A percentile compares a stretch with the other conserved stretches of the same genome.
phyloP scores from a whole-genome alignment of 352 stramenopile species.

The Globisporangium iwayamae region DNA sequence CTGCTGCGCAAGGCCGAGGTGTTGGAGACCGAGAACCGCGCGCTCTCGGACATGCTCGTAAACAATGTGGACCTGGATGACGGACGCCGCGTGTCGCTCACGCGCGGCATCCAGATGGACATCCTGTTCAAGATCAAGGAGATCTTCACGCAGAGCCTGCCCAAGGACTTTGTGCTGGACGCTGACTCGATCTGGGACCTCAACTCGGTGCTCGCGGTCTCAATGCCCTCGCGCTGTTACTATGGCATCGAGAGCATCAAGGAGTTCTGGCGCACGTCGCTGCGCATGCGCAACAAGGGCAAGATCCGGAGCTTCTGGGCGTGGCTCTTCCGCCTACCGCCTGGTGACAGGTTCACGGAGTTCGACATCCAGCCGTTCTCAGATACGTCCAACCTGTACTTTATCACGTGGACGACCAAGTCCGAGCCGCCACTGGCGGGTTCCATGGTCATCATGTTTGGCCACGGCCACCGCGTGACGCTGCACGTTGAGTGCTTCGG shows the following conservation, averaged over 20 bases:
- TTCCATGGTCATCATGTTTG: constrained; percentile 86
- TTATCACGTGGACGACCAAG: constrained; percentile 84
- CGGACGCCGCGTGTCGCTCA: constrained; percentile 56
- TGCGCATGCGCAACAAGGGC: constrained; percentile 85
- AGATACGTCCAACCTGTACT: constrained; percentile 68
- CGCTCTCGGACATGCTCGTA: constrained; percentile 70
- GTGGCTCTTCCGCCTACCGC: constrained; percentile 74
- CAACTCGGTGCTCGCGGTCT: constrained; percentile 81
- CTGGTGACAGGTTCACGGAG: constrained; percentile 69
- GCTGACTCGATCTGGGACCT: constrained; percentile 83
- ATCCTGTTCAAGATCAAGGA: constrained; percentile 87
- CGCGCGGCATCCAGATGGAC: constrained; percentile 83
- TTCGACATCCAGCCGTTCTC: constrained; percentile 80
- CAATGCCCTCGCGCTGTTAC: constrained; percentile 83
- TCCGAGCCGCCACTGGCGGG: constrained; percentile 63
- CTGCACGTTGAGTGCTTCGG: constrained; percentile 84
- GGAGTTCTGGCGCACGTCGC: constrained; percentile 80
- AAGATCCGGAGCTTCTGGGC: constrained; percentile 87
- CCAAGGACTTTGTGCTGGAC: constrained; percentile 84
- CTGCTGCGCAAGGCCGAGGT: constrained; percentile 69
- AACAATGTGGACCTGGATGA: constrained; percentile 63
- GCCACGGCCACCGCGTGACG: constrained; percentile 75
- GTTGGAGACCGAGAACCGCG: constrained; percentile 61
- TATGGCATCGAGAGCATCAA: constrained; percentile 87
- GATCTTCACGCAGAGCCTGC: constrained; percentile 82